Evolutionary conservation across 106 monocot species (phyloP).

Genomic region (Dioscorea dumetorum): DNA sequence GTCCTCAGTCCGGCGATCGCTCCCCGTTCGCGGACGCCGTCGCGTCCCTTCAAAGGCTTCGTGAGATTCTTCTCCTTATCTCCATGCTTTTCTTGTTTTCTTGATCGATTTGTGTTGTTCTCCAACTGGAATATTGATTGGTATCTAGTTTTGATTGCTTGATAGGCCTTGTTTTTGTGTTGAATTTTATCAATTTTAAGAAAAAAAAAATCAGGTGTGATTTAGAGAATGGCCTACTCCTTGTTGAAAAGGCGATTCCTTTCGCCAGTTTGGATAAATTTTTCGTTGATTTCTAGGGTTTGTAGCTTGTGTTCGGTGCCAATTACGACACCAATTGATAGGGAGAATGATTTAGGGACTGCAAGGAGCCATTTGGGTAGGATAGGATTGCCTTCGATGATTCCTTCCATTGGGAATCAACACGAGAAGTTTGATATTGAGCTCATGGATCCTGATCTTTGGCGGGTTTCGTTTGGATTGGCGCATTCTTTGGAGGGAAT

Average conservation of each 20-base stretch:
- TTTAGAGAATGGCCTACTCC: not conserved
- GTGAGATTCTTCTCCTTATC: too few relatives aligned
- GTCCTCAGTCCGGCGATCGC: too few relatives aligned
- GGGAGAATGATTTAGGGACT: not conserved
- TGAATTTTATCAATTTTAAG: too few relatives aligned
- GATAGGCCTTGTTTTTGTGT: too few relatives aligned
- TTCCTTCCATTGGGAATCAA: conserved; percentile 7
- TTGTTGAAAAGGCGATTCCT: not conserved
- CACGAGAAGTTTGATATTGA: conserved; percentile 29
- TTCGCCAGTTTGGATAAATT: not conserved
- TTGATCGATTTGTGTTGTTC: too few relatives aligned
- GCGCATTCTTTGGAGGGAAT: not conserved
- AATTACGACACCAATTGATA: not conserved
- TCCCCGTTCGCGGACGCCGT: too few relatives aligned
- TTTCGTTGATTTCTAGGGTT: not conserved
- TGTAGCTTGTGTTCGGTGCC: not conserved
- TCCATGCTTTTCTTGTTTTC: too few relatives aligned
- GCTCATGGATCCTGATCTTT: conserved; percentile 41
- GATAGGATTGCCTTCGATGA: conserved; percentile 10
- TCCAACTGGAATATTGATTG: too few relatives aligned
- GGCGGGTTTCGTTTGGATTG: conserved; percentile 25
- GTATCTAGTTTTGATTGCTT: too few relatives aligned
- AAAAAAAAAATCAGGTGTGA: not conserved
- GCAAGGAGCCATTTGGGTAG: not conserved
- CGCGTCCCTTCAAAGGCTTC: too few relatives aligned